Evolutionary conservation across 1,284 basidiomycete genomes (phyloP), one percentile per base, ranked within the genome.

Genomic region (Sporisorium graminicola): DNA sequence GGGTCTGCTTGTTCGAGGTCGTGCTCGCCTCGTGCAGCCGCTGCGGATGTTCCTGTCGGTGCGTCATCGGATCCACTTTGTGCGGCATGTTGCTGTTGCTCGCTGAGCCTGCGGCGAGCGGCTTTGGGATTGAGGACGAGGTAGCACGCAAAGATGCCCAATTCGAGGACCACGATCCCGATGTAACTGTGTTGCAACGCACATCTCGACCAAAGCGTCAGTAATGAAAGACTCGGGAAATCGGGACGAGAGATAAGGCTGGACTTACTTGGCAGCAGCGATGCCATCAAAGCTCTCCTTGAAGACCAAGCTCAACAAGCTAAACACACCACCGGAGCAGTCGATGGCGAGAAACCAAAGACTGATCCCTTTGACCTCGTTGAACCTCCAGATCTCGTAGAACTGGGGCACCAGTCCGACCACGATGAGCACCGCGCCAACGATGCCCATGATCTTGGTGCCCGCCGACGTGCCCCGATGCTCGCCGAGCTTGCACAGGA

Each of bases 361-460:
- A 1, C 91, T 92, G 65, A 94, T 90, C 6, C 92, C 92, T 29
- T 91, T 86, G 47, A 94, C 93, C 82, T 93, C 90, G 71, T 87
- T 87, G 73, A 88, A 88, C 74, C 89, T 89, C 86, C 89, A 91
- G 47, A 94, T 94, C 83, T 93, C 92, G 65, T 82, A 87, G 74
- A 88, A 89, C 77, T 89, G 88, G 2, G 89, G 89, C 24, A 93
- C 79, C 12, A 94, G 86, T 0, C 90, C 92, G 3, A 88, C 72
- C 7, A 90, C 88, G 52, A 93, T 88, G 27, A 92, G 79, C 12
- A 91, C 88, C 0, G 90, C 89, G 49, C 90, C 88, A 53, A 91
- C 83, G 69, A 92, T 89, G 1, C 92, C 92, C 78, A 92, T 91
- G 79, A 91, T 88, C 46, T 88, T 87, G 14, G 89, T 87, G 0